phyloP scores from a whole-genome alignment of 495 filamentous ascomycete genomes.

The Trypethelium eluteriae region DNA sequence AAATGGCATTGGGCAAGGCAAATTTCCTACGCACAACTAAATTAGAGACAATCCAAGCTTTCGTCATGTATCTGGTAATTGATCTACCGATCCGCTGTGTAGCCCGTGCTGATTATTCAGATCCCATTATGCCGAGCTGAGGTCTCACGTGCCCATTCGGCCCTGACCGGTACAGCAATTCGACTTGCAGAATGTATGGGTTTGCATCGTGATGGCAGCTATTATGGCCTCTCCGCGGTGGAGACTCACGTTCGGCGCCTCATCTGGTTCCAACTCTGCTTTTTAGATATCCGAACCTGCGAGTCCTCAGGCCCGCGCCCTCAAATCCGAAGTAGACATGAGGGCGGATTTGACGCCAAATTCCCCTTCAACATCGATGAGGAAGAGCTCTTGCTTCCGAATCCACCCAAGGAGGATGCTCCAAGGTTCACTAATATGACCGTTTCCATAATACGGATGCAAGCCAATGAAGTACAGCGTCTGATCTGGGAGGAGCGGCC shows the following conservation, averaged over 20 bases:
- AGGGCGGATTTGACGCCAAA: constrained; percentile 49
- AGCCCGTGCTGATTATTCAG: constrained; percentile 31
- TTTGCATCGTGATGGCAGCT: constrained; percentile 57
- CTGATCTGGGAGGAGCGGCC: constrained; percentile 55
- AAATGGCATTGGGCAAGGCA: constrained; percentile 56
- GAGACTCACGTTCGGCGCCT: constrained; percentile 69
- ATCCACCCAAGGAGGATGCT: constrained; percentile 36
- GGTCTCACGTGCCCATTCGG: constrained; percentile 62
- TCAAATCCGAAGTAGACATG: constrained; percentile 57
- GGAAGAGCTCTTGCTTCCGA: constrained; percentile 42
- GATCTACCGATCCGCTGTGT: not conserved
- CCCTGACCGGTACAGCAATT: constrained; percentile 60
- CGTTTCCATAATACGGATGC: constrained; percentile 57
- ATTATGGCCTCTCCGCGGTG: constrained; percentile 54
- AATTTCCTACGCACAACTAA: constrained; percentile 63
- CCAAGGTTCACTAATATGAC: constrained; percentile 62
- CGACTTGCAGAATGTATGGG: constrained; percentile 71
- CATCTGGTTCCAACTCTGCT: constrained; percentile 67
- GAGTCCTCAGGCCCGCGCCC: constrained; percentile 66
- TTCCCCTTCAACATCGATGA: constrained; percentile 63
- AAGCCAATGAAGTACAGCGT: constrained; percentile 66
- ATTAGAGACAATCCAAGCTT: constrained; percentile 63
- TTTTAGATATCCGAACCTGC: constrained; percentile 67
- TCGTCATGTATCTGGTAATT: constrained; percentile 64
- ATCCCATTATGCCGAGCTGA: constrained; percentile 62